Evolutionary conservation across 176 grass and related monocot genomes (phyloP), one percentile per base, ranked within the genome.

Genomic region (Cenchrus fungigraminus): DNA sequence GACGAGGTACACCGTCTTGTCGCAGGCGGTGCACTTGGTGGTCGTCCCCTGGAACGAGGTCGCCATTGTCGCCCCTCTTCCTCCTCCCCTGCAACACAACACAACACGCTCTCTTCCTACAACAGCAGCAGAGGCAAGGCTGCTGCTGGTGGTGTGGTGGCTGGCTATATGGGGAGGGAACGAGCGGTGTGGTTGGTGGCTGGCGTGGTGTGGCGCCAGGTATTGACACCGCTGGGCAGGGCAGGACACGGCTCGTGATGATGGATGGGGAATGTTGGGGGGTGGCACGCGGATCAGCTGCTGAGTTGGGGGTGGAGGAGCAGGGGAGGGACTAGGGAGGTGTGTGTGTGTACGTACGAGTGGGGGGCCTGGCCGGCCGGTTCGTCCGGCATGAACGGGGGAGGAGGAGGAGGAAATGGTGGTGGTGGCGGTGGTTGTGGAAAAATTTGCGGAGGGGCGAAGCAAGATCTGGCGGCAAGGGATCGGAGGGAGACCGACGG

Each of bases 1-100:
- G 55, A 99, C 97, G 65, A 99, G 81, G 76, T 99, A 99, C 57
- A 96, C 97, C 62, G 97, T 99, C 97, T 99, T 99, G 61, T 88
- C 88, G 84, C 97, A 99, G 28, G 94, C 90, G 11, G 72, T 99
- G 97, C 97, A 99, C 83, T 96, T 99, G 62, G 97, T 94, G 31
- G 87, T 91, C 37, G 93, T 99, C 16, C 91, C 91, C 74, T 99
- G 94, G 73, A 99, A 96, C 20, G 88, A 79, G 62, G 79, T 92
- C 73, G 90, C 91, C 93, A 90, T 90, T 73, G 59, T 7, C 34
- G 34, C 37, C 37, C 37, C 37, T 40, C 57, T 60, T 58, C 11
- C 25, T 25, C 25, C 17, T 8, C 6, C 81, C 7, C 71, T n/a
- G 73, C 55, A 22, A 44, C 34, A 22, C 45, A 40, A 14, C 32